Evolutionary conservation across 345 rosid genomes (phyloP), one percentile per base, ranked within the genome.

Genomic region (Tarenaya hassleriana): DNA sequence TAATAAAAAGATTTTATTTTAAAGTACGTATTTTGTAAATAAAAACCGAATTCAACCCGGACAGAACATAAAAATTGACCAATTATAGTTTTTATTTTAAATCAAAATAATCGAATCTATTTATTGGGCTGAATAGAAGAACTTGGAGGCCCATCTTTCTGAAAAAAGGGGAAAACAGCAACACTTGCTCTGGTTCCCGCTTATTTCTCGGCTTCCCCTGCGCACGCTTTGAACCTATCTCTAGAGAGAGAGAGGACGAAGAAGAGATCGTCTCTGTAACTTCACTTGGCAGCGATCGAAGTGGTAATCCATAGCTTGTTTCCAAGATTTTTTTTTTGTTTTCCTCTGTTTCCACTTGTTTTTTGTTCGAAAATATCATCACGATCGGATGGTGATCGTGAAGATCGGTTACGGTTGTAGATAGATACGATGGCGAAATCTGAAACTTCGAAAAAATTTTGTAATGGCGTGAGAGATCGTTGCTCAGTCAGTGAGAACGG

Each of bases 391-490:
- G 29, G 5, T 24, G 29, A 24, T 24, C 5, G 29, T 24, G 2
- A 24, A n/a, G 29, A 24, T 24, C 5, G 3, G 5, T 24, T 5
- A 24, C 14, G 24, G n/a, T 50, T 21, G 40, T 45, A 47, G 34
- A 41, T n/a, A n/a, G n/a, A n/a, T n/a, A n/a, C 27, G 42, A 59
- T 59, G 70, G 65, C 59, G 52, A 10, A 52, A 21, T 35, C 40
- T 35, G 40, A n/a, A 35, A 4, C 1, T 35, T 0, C 9, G 13
- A 35, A 35, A 35, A 35, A 57, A 34, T 47, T 73, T 14, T 33
- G 62, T 27, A 55, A 68, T 41, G 67, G 72, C 58, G 40, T 67
- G 8, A 58, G 8, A 27, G 65, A 71, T 69, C 73, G 54, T 19
- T 34, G 34, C 2, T 55, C 75, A 14, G 47, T 73, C 38, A 73